Evolutionary conservation across 805 yeast species (phyloP), one percentile per base, ranked within the genome.

Genomic region (Helenozyma rhizophorensis): DNA sequence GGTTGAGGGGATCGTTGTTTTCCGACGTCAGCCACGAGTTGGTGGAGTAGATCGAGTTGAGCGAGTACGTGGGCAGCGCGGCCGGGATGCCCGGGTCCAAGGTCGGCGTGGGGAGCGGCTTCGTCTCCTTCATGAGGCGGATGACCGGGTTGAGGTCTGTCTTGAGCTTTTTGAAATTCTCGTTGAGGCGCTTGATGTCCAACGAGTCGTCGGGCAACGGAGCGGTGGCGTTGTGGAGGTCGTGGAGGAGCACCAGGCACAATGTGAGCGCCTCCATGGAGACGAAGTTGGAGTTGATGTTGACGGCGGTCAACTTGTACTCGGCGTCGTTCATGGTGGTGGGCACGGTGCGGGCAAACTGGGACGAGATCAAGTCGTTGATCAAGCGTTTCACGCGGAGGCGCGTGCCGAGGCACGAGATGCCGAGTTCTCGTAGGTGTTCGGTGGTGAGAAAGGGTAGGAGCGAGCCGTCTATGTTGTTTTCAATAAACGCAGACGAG

Each of bases 391-490:
- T 77, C 25, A 88, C 60, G 24, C 56, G 53, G 3, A 89, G 63
- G 17, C 96, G 67, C 13, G 73, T 70, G 19, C 72, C 70, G 21
- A 83, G 52, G 21, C 66, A 61, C 5, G 40, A 35, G 1, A 83
- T 69, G 2, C 89, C 94, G 50, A 90, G 60, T 33, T 88, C 96
- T 39, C 68, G 65, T 27, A 89, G 72, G 51, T 87, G 93, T 7
- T 72, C 76, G 9, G 83, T 74, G 21, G 77, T 76, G 30, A 89
- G 62, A 40, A 76, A 79, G 2, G 85, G 78, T 32, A 90, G 60
- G 4, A 83, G 68, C 19, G 82, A 74, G 2, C 96, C 96, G 3
- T 81, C 77, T 31, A 85, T 74, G 45, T 78, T 78, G 56, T 85
- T 74, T 3, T 65, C 68, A 16, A 67, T 58, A 50, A 81, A 79